Percentiles rank a stretch among this genome's conserved stretches.
Evolutionary conservation across 306 rosid species (phyloP).

Genomic region (Gastrolobium villosum): DNA sequence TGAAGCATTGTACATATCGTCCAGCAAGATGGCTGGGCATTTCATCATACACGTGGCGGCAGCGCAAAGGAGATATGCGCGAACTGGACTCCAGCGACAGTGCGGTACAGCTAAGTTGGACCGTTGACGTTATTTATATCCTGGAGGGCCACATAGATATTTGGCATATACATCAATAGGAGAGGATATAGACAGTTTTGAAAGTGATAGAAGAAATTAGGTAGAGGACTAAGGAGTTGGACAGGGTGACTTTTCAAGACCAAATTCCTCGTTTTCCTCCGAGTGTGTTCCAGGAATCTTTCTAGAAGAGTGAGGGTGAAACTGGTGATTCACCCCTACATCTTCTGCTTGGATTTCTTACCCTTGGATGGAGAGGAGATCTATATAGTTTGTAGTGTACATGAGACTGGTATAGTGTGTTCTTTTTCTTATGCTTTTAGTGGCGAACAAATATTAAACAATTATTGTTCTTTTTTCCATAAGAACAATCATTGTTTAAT

Average conservation of each 20-base stretch:
- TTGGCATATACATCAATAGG: constrained; percentile 13
- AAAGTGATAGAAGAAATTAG: constrained; percentile 33
- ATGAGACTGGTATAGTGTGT: constrained; percentile 2
- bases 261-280: constrained; percentile 17
- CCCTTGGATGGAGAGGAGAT: neutral
- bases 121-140: constrained; percentile 34
- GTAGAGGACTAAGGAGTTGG: constrained; percentile 26
- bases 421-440: neutral
- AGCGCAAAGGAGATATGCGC: constrained; percentile 35
- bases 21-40: constrained; percentile 40
- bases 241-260: constrained; percentile 23
- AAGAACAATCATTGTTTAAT: neutral
- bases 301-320: constrained; percentile 34
- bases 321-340: neutral
- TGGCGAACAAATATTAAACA: neutral
- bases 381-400: neutral
- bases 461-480: neutral
- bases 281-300: neutral
- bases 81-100: constrained; percentile 39
- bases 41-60: constrained; percentile 49
- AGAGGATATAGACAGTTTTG: constrained; percentile 45
- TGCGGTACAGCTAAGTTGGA: constrained; percentile 59
- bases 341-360: constrained; percentile 33
- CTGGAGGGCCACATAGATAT: constrained; percentile 17
- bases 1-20: constrained; percentile 54